Evolutionary conservation across 176 grass and related monocot species (phyloP).

Genomic region (Bolboschoenus planiculmis): DNA sequence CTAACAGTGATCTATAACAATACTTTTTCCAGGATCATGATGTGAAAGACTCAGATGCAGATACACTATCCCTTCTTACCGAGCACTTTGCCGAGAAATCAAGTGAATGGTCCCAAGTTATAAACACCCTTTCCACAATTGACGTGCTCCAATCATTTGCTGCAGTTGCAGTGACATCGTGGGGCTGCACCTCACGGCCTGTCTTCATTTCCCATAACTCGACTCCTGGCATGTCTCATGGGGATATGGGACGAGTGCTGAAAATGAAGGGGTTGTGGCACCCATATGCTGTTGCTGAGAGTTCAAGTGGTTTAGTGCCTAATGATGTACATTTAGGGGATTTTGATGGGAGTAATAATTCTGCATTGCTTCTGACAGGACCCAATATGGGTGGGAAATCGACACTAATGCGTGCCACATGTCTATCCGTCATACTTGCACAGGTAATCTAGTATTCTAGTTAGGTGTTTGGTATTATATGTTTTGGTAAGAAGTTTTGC

Average conservation of each 20-base stretch:
- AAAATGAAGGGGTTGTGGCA: slow-evolving; percentile 93
- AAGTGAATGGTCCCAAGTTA: slow-evolving; percentile 73
- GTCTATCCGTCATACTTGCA: slow-evolving; percentile 69
- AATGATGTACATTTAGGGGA: slow-evolving; percentile 75
- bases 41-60: slow-evolving; percentile 45
- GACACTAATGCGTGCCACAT: slow-evolving; percentile 87
- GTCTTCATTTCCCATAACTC: slow-evolving; percentile 39
- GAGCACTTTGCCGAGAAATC: slow-evolving; percentile 49
- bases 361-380: slow-evolving; percentile 83
- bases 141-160: slow-evolving; percentile 92
- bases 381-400: slow-evolving; percentile 99
- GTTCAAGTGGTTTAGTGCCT: slow-evolving; percentile 59
- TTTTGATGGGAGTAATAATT: slow-evolving; percentile 38
- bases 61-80: slow-evolving; percentile 51
- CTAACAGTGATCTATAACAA: not conserved
- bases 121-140: slow-evolving; percentile 51
- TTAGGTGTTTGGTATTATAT: not conserved
- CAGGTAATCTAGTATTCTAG: slow-evolving; percentile 41
- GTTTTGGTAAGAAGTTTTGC: not conserved
- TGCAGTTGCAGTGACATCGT: slow-evolving; percentile 41
- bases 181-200: slow-evolving; percentile 59
- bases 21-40: slow-evolving; percentile 50
- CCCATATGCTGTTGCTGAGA: slow-evolving; percentile 74
- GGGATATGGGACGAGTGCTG: slow-evolving; percentile 35
- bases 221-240: not conserved